Evolutionary conservation across 495 filamentous ascomycete genomes (phyloP).

Genomic region (Penicillium cataractarum): DNA sequence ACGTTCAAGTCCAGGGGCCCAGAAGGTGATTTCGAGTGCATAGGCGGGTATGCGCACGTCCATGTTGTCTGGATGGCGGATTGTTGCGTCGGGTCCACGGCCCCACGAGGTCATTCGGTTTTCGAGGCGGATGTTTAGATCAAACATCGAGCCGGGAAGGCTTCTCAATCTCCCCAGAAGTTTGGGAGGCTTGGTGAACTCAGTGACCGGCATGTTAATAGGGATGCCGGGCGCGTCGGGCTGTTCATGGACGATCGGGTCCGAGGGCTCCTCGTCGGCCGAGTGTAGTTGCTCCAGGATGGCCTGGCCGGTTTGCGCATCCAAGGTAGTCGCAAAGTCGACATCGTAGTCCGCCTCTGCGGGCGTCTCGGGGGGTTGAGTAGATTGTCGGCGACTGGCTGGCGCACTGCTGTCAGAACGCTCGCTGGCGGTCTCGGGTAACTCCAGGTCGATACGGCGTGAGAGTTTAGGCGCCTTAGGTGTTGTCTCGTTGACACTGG

Average conservation of each 20-base stretch:
- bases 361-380: background rate
- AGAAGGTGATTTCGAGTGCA: constrained; percentile 77
- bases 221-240: constrained; percentile 16
- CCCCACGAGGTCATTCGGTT: constrained; percentile 75
- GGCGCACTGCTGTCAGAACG: constrained; percentile 35
- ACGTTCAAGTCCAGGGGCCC: constrained; percentile 63
- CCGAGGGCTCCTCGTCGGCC: constrained; percentile 26
- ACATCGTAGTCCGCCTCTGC: constrained; percentile 26
- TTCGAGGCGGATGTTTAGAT: constrained; percentile 64
- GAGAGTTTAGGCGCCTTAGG: constrained; percentile 40
- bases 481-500: constrained; percentile 27
- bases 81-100: constrained; percentile 61
- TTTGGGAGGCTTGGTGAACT: constrained; percentile 43
- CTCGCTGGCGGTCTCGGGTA: constrained; percentile 52
- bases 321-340: constrained; percentile 46
- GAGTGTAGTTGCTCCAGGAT: constrained; percentile 33
- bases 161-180: constrained; percentile 50
- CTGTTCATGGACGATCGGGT: constrained; percentile 25
- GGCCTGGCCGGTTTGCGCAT: constrained; percentile 45
- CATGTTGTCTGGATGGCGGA: constrained; percentile 57
- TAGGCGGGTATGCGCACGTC: constrained; percentile 78
- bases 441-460: constrained; percentile 40
- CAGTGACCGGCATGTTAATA: constrained; percentile 3
- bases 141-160: constrained; percentile 49
- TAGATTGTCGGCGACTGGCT: constrained; percentile 11